phyloP scores from a whole-genome alignment of 2,329 filamentous ascomycete genomes.

The Trichoderma lentiforme region DNA sequence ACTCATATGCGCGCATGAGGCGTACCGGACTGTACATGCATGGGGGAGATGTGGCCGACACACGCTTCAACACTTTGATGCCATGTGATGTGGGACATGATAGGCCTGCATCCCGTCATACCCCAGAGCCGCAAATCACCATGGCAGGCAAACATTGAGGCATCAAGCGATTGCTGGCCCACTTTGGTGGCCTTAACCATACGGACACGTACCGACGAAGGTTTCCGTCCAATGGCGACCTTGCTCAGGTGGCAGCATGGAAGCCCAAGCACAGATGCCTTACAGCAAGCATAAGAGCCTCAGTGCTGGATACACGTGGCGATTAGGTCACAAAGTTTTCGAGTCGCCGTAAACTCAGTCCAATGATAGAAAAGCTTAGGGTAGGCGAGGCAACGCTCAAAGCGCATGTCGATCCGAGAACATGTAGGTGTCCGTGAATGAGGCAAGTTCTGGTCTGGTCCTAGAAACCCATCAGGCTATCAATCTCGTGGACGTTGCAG shows the following conservation, averaged over 20 bases:
- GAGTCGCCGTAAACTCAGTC: neutral
- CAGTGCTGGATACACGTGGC: neutral
- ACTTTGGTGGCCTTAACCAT: neutral
- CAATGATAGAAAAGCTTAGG: neutral
- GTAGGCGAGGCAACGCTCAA: neutral
- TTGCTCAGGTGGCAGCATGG: neutral
- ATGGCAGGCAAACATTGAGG: constrained; percentile 2
- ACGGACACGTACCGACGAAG: neutral
- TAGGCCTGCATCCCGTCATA: neutral
- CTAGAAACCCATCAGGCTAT: neutral
- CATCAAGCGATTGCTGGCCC: neutral
- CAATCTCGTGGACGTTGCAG: neutral
- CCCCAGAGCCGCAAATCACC: neutral
- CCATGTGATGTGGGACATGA: neutral
- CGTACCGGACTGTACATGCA: neutral
- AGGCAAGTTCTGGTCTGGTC: neutral
- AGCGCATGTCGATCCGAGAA: neutral
- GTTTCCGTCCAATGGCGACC: neutral
- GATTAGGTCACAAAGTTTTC: neutral
- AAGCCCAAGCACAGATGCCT: neutral
- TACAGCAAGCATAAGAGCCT: neutral
- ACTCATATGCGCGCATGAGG: neutral
- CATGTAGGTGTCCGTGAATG: neutral
- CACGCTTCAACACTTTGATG: neutral
- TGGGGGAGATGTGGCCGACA: neutral